Base-by-base conservation (phyloP, 2,329 filamentous ascomycete genomes). In the Teratosphaeria destructans region DNA sequence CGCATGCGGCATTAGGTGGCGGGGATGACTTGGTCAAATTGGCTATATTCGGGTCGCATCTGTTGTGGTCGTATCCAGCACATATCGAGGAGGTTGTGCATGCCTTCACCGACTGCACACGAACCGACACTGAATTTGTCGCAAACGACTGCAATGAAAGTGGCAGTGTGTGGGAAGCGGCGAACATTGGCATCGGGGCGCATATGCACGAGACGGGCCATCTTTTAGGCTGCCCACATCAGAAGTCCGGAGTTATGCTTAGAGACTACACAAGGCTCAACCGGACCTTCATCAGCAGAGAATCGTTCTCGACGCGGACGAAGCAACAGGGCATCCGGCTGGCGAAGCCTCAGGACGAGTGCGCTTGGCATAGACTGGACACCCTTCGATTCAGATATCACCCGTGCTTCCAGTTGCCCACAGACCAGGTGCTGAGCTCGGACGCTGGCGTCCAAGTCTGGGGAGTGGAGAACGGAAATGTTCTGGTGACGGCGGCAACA, bases 161-260 rank as follows among this genome's bases (percentile, higher is more conserved):
- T 6, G 92, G 92, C 27, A 95, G 89, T 70, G 94, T 86, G 54
- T 97, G 93, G 93, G 93, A 97, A 72, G 86, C 91, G n/a, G 91
- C 90, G 29, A 95, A 93, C 67, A 88, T 96, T 62, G 92, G 92
- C 34, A 95, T 97, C 64, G 93, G 93, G 7, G 92, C 90, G 10
- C 93, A 97, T 73, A 75, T 97, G 55, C 93, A 95, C 73, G 91
- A 96, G 74, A 88, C 88, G 0, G 93, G 93, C 3, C 93, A 95
- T 75, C 75, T 96, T 26, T 88, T 97, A 65, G 93, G 93, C 56
- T 95, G 90, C 65, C 90, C 90, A 10, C 89, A 95, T 70, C 90
- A 95, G 70, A 90, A 94, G 69, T 88, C 79, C 32, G 93, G 94
- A n/a, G 81, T 97, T 62, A 97, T 97, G 93, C 78, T 91, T 56